Percentiles rank a stretch among this genome's conserved stretches.
These are phyloP conservation scores for Mortierella sp. DNA, from an alignment of 371 early-diverging fungal species.

Conservation along the genomic window DNA sequence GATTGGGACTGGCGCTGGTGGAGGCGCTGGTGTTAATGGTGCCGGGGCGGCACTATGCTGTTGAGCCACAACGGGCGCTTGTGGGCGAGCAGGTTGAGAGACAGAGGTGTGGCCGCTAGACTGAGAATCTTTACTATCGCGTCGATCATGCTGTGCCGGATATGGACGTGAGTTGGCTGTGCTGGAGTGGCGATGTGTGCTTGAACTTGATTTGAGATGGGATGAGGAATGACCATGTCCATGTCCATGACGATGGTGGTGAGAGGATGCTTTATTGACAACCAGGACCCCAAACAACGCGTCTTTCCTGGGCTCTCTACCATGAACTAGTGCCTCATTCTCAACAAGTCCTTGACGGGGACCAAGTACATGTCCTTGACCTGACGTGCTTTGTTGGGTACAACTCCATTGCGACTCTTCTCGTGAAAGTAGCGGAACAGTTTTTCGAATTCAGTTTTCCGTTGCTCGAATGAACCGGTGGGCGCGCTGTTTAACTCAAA, in stretches of 20 bases:
- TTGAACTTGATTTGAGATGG: constrained; percentile 19
- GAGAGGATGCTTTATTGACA: constrained; percentile 58
- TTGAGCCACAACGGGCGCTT: neutral
- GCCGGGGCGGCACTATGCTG: neutral
- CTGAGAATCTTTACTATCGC: constrained; percentile 9
- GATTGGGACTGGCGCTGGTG: constrained; percentile 7
- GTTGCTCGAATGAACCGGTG: constrained; percentile 10
- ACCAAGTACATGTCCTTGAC: constrained; percentile 85
- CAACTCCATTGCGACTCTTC: constrained; percentile 76
- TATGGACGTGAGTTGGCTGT: constrained; percentile 23
- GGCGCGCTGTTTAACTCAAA: constrained; percentile 52
- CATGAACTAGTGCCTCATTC: constrained; percentile 32
- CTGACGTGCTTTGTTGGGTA: constrained; percentile 72
- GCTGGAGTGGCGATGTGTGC: constrained; percentile 17
- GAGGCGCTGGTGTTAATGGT: neutral
- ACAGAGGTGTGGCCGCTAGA: constrained; percentile 2
- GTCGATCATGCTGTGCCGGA: constrained; percentile 20
- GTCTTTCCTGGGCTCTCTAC: constrained; percentile 50
- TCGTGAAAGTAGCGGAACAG: constrained; percentile 73
- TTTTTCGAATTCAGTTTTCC: constrained; percentile 54
- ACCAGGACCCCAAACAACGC: constrained; percentile 68
- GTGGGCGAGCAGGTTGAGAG: constrained; percentile 7
- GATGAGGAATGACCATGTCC: constrained; percentile 22
- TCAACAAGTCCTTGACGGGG: constrained; percentile 61
- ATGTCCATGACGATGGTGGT: constrained; percentile 24